phyloP scores from a whole-genome alignment of 306 rosid species.

The Inga oerstediana region DNA sequence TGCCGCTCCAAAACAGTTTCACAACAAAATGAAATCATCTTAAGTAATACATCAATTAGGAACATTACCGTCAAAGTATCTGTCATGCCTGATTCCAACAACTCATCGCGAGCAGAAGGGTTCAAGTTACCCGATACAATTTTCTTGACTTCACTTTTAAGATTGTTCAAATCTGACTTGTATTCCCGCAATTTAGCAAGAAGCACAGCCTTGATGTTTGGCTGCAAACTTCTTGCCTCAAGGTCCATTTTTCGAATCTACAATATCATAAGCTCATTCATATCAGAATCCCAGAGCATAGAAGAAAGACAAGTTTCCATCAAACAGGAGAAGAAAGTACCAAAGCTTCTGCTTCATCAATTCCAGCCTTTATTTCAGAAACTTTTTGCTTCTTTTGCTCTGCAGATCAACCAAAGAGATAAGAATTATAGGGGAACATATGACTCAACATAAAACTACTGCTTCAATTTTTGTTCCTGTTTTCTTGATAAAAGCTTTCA shows the following conservation, averaged over 20 bases:
- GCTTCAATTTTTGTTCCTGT: background rate
- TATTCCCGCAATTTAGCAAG: conserved; percentile 94
- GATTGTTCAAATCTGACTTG: conserved; percentile 90
- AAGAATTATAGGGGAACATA: conserved; percentile 14
- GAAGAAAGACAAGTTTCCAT: conserved; percentile 26
- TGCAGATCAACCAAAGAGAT: conserved; percentile 43
- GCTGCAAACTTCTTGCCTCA: conserved; percentile 95
- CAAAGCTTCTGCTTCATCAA: conserved; percentile 92
- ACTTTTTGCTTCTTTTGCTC: conserved; percentile 93
- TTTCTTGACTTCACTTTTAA: conserved; percentile 82
- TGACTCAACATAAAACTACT: conserved; percentile 14
- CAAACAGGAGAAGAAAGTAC: conserved; percentile 46
- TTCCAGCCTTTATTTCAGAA: conserved; percentile 78
- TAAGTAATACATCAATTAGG: conserved; percentile 16
- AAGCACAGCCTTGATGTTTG: conserved; percentile 74
- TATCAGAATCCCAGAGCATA: conserved; percentile 25
- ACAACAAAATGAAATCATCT: conserved; percentile 17
- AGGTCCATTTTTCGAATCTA: conserved; percentile 93
- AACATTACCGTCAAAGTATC: conserved; percentile 71
- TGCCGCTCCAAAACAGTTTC: conserved; percentile 18
- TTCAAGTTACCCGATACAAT: conserved; percentile 67
- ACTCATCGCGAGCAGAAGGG: conserved; percentile 84
- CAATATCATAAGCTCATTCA: conserved; percentile 32
- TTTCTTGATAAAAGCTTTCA: conserved; percentile 15
- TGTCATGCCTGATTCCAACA: conserved; percentile 97